These are phyloP conservation scores for Linnemannia schmuckeri DNA, from an alignment of 192 early-diverging fungal species.

Conservation along the genomic window DNA sequence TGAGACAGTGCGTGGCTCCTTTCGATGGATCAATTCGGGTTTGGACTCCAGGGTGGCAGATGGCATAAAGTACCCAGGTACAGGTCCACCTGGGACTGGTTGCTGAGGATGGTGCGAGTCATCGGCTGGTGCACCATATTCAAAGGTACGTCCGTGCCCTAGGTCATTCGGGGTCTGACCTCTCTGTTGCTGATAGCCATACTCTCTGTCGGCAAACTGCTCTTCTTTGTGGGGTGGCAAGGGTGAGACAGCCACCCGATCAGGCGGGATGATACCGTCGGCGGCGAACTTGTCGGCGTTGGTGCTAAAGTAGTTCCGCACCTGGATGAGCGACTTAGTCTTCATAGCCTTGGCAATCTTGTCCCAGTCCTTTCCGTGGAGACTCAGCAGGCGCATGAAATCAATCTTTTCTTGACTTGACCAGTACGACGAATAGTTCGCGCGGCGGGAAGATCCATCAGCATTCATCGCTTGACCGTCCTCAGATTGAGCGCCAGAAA, in stretches of 20 bases:
- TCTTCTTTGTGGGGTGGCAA: conserved; percentile 8
- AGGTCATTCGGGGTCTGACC: neutral
- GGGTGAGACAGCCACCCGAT: neutral
- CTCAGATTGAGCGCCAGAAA: conserved; percentile 6
- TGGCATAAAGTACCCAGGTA: conserved; percentile 26
- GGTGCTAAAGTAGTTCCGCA: conserved; percentile 84
- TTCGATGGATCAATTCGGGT: neutral
- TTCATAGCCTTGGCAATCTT: conserved; percentile 77
- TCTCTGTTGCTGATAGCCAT: neutral
- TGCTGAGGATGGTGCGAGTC: neutral
- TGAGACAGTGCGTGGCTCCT: conserved; percentile 7
- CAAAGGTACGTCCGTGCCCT: neutral
- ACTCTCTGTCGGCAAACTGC: neutral
- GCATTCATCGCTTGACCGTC: conserved; percentile 7
- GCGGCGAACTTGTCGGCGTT: conserved; percentile 58
- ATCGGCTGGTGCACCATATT: neutral
- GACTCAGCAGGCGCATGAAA: conserved; percentile 73
- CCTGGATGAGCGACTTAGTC: conserved; percentile 86
- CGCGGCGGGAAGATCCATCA: conserved; percentile 28
- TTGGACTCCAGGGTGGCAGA: neutral
- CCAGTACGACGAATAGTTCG: conserved; percentile 88
- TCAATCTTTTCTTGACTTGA: conserved; percentile 82
- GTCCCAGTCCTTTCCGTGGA: conserved; percentile 85
- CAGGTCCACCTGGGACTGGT: conserved; percentile 13
- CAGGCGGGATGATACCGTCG: conserved; percentile 24